Evolutionary conservation across 1,284 basidiomycete genomes (phyloP).

Genomic region (Volvariella surrecta): DNA sequence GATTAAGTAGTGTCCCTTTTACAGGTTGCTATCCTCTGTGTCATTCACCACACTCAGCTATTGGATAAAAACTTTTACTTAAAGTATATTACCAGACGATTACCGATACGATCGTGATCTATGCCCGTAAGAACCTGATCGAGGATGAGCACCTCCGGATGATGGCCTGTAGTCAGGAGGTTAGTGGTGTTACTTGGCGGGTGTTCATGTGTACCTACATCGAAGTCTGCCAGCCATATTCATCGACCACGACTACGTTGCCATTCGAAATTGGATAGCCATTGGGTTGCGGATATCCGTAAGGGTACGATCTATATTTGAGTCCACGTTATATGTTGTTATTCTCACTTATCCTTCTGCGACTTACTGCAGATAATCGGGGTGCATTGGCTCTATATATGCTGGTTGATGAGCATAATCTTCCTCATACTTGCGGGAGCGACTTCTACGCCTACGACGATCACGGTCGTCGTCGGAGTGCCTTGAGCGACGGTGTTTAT

Average conservation of each 20-base stretch:
- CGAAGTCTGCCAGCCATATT: slow-evolving; percentile 30
- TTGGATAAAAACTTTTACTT: too few relatives aligned
- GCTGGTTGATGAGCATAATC: not conserved
- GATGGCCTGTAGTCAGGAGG: too few relatives aligned
- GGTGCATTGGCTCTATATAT: too few relatives aligned
- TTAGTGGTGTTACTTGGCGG: too few relatives aligned
- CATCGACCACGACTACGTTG: slow-evolving; percentile 31
- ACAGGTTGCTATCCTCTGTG: too few relatives aligned
- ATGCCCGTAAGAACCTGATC: not conserved
- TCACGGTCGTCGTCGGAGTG: not conserved
- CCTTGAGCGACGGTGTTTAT: not conserved
- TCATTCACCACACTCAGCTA: too few relatives aligned
- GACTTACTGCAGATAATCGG: too few relatives aligned
- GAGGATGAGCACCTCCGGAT: not conserved
- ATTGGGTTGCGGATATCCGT: slow-evolving; percentile 6
- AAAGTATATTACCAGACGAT: too few relatives aligned
- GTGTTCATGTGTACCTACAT: slow-evolving; percentile 19
- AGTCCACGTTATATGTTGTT: too few relatives aligned
- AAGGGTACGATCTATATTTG: too few relatives aligned
- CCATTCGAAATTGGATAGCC: slow-evolving; percentile 15
- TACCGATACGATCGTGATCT: too few relatives aligned
- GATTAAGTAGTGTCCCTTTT: not conserved
- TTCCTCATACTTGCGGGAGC: not conserved
- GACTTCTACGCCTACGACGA: not conserved
- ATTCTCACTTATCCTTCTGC: too few relatives aligned